Evolutionary conservation across 306 rosid species (phyloP), one percentile per base, ranked within the genome.

Genomic region (Trifolium dubium): DNA sequence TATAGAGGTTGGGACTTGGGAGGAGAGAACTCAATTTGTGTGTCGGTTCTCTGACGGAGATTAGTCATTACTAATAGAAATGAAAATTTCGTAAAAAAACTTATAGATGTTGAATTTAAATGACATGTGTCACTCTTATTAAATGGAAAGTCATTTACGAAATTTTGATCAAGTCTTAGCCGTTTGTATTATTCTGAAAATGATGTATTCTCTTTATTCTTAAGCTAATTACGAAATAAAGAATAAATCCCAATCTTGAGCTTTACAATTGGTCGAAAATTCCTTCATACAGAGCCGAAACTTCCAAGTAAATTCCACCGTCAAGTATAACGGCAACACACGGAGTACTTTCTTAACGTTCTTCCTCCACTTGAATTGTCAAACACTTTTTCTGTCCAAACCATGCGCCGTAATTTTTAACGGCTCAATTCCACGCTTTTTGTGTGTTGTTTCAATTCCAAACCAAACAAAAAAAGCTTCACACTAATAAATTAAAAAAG

Each of bases 231-330:
- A 55, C 2, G 10, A 23, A 37, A 37, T 53, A 18, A 70, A 70
- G 37, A 34, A 29, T 46, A 46, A 67, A 35, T 4, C 2, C 47
- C 17, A 69, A 71, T 30, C 53, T 71, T 70, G 5, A 14, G 19
- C 14, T 10, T 64, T 12, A 2, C 30, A 37, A 39, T 64, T 17
- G 15, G 28, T 53, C 15, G 74, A 72, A 55, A 18, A 18, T 64
- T 56, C 79, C 17, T 13, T 8, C 40, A 28, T 11, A 1, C 59
- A 39, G 12, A 19, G 32, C 4, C 0, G 83, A 67, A 72, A 47
- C 43, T 73, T 79, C 82, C 58, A 0, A 0, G 82, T 11, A 68
- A 32, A 37, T 73, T 53, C 80, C 50, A 0, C 73, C 74, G 80
- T 74, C 80, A 60, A 51, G 2, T 64, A 5, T 58, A 59, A 79